Evolutionary conservation across 192 early-diverging fungal genomes (phyloP), one percentile per base, ranked within the genome.

Genomic region (Coemansia sp.): DNA sequence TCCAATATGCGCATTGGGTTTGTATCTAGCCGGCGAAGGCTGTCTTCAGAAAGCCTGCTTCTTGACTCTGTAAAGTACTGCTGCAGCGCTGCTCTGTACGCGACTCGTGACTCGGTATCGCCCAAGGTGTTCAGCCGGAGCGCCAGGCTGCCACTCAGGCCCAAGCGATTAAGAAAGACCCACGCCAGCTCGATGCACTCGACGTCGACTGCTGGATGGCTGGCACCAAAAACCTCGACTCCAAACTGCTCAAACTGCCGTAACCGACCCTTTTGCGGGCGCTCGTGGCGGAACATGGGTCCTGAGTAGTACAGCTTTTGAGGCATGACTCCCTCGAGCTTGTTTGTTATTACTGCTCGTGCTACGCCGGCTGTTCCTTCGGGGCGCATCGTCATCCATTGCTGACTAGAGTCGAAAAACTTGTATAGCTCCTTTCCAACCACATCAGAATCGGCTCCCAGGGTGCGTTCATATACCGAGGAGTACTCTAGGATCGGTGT

Each of bases 191-290:
- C 78, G 29, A 89, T 85, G 22, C 77, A 68, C 41, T 89, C 87
- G 7, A 87, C 80, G 61, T 89, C 87, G 6, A 74, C 68, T 0
- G 83, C 80, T 1, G 83, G 71, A 61, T 86, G 78, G 15, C 63
- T 40, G 14, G 76, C 57, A 1, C 86, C 87, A 37, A 85, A 74
- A 2, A 82, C 39, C 40, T 89, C 87, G 15, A 89, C 57, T 1
- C 87, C 87, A 42, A 89, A 84, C 74, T 89, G 87, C 46, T 89
- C 85, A 69, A 89, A 89, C 83, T 89, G 87, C 32, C 87, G 76
- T 56, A 86, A 65, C 21, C 87, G 73, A 6, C 87, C 87, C 40
- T 84, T 85, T 50, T 89, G 87, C 27, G 86, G 87, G n/a, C 86
- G 69, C 54, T 89, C 87, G 27, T 84, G 85, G 41, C 87, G 82